Conservation (phyloP, 352 stramenopile genomes). For the Pythium apleroticum region DNA sequence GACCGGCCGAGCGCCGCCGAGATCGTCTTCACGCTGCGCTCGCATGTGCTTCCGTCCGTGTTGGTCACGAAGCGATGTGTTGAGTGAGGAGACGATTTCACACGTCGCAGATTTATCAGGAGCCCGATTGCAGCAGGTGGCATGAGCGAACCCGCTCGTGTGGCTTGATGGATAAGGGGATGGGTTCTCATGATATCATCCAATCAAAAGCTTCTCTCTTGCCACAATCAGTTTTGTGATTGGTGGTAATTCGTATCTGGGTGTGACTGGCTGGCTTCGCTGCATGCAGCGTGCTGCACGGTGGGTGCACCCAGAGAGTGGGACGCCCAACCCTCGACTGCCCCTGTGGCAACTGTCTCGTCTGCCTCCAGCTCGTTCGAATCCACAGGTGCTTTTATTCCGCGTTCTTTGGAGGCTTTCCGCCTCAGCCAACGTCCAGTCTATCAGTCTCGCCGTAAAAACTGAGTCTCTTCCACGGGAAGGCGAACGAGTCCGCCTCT, state of each 20-base stretch:
- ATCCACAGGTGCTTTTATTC: not conserved
- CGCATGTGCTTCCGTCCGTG: conserved; percentile 23
- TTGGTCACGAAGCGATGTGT: conserved; percentile 8
- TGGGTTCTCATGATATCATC: not conserved
- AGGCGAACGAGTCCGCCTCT: not conserved
- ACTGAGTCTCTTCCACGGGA: not conserved
- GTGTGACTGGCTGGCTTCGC: conserved; percentile 2
- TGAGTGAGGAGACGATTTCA: not conserved
- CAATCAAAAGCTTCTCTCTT: not conserved
- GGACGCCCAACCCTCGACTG: not conserved
- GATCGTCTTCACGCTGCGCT: conserved; percentile 50
- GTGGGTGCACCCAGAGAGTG: conserved; percentile 2
- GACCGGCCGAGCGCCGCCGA: conserved; percentile 48
- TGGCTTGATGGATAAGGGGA: not conserved
- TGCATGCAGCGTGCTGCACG: no score
- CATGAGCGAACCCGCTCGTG: not conserved
- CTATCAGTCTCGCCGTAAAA: not conserved
- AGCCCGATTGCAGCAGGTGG: not conserved
- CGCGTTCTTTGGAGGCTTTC: not conserved
- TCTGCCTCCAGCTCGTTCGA: not conserved
- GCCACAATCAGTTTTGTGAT: not conserved
- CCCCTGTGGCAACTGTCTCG: not conserved
- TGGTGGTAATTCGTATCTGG: not conserved
- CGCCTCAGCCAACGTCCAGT: not conserved
- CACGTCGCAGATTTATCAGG: conserved; percentile 3